A percentile compares a stretch with the other conserved stretches of the same genome.
Evolutionary conservation across 2,329 filamentous ascomycete species (phyloP).

Genomic region (Davidsoniella neocaledoniae): DNA sequence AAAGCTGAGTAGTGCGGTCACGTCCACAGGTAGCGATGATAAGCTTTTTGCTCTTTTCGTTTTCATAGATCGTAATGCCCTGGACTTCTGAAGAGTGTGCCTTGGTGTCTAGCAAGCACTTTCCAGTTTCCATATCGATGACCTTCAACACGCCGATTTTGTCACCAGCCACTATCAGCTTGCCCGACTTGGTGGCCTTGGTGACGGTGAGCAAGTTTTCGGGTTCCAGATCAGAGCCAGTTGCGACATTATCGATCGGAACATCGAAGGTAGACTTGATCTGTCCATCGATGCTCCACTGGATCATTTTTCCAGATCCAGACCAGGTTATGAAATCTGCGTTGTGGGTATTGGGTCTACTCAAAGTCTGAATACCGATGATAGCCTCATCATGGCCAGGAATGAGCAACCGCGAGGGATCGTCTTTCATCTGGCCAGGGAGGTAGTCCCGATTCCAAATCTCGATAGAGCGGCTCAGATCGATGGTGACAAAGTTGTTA

Average conservation of each 20-base stretch:
- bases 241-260: conserved; percentile 45
- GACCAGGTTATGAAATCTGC: conserved; percentile 77
- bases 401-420: conserved; percentile 34
- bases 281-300: conserved; percentile 64
- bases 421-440: conserved; percentile 23
- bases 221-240: conserved; percentile 32
- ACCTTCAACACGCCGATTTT: conserved; percentile 67
- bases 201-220: conserved; percentile 44
- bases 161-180: conserved; percentile 67
- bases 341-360: conserved; percentile 42
- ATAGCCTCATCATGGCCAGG: conserved; percentile 47
- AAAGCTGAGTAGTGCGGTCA: conserved; percentile 89
- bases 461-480: conserved; percentile 58
- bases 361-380: conserved; percentile 56
- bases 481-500: conserved; percentile 55
- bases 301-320: conserved; percentile 57
- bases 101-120: conserved; percentile 54
- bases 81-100: conserved; percentile 78
- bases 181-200: conserved; percentile 41
- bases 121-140: conserved; percentile 43
- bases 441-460: conserved; percentile 37
- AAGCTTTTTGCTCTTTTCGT: conserved; percentile 30
- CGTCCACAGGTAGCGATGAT: conserved; percentile 71
- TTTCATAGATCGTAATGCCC: conserved; percentile 57
- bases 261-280: conserved; percentile 48